Conservation (phyloP, 73 alveolate species). For the Paramecium bursaria region DNA sequence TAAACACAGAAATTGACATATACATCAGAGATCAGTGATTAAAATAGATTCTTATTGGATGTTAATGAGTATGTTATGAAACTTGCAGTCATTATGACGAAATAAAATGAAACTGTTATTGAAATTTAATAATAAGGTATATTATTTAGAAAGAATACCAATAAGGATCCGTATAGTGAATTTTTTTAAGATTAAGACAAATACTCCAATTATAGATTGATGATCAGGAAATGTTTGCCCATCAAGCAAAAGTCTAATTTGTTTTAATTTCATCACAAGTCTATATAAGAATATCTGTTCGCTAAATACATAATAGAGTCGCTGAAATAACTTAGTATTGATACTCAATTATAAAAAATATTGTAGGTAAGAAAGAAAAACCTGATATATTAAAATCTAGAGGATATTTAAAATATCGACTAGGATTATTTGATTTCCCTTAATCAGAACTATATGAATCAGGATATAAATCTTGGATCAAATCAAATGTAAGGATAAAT, state of each 20-base stretch:
- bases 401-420: too few species aligned
- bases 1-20: slow-evolving; percentile 15
- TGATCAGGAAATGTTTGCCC: slow-evolving; percentile 27
- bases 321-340: too few species aligned
- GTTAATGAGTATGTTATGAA: background rate
- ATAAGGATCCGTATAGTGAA: background rate
- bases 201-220: background rate
- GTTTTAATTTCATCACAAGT: slow-evolving; percentile 33
- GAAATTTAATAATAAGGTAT: background rate
- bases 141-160: background rate
- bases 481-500: too few species aligned
- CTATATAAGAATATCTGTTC: slow-evolving; percentile 11
- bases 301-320: slow-evolving; percentile 26
- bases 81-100: slow-evolving; percentile 11
- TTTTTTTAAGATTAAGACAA: slow-evolving; percentile 9
- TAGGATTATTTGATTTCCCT: too few species aligned
- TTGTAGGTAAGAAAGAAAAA: background rate
- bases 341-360: too few species aligned
- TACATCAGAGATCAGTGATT: slow-evolving; percentile 31
- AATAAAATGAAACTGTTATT: background rate
- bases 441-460: too few species aligned
- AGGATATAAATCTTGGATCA: too few species aligned
- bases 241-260: background rate
- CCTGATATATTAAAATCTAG: background rate
- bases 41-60: background rate